Base-by-base conservation (phyloP, 768 basidiomycete species). In the Suillus luteus region DNA sequence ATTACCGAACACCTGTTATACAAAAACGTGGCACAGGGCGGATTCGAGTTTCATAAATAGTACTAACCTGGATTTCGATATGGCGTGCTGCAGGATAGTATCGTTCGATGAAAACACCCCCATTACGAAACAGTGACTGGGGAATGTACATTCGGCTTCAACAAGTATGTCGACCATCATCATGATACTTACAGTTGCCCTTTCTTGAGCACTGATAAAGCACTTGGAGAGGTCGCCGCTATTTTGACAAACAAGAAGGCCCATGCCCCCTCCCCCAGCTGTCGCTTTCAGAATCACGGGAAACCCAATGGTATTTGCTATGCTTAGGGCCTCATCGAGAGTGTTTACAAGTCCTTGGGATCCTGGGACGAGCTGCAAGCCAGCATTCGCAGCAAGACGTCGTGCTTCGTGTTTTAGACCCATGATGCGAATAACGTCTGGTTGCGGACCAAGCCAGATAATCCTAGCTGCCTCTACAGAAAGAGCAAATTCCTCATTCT, bases 241-340 rank as follows among this genome's bases (percentile, higher is more conserved):
- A 51, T 76, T 69, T 19, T 68, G 64, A 68, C 87, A 89, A 35
- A 89, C 77, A 8, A 81, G 79, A 68, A 90, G 81, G 4, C 88
- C 88, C 82, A 88, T 85, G 0, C 89, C 89, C 2, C 89, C 88
- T 1, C 89, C 89, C 3, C 88, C 89, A 0, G 85, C 86, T 1
- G 86, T 87, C 1, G 88, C 84, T 71, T 89, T 90, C 66, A 90
- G 71, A 71, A 89, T 84, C 5, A 91, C 79, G 0, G 89, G 89
- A 66, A 78, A 88, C 0, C 86, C 86, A 27, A 87, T 76, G 5
- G 65, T 63, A 10, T 63, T 66, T 12, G 84, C 84, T 1, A 79
- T 70, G 17, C 67, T 63, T 10, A 80, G 57, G 0, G 83, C 85
- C 1, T 82, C 83, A 8, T 79, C 78, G 0, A 73, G 71, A 9